Base-by-base conservation (phyloP, 208 protist species). In the Lotmaria passim region DNA sequence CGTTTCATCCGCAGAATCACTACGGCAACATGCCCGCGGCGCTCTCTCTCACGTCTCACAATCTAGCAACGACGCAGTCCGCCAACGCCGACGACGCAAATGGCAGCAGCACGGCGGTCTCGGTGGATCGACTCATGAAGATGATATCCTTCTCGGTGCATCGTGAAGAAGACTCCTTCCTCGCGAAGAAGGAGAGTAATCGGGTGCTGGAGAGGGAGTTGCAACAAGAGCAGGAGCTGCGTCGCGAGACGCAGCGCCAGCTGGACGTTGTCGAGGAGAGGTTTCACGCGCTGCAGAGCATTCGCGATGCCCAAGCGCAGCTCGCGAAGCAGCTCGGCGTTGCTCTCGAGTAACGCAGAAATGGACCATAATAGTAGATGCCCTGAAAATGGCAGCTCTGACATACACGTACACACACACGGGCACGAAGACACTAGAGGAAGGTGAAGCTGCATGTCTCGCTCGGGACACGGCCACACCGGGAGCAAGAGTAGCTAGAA, bases 111-210 rank as follows among this genome's bases (percentile, higher is more conserved):
- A 61, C 47, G 28, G 44, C 61, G 19, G 59, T 78, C 36, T 55
- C 79, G 1, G 59, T 71, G 11, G 76, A 82, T 31, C 73, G 63
- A 38, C 70, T 94, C 12, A 81, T 90, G 78, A 79, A 71, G 23
- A 83, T 87, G 65, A 88, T 92, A 31, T 61, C 78, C 3, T 85
- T 68, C 60, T 60, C 65, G 15, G 80, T 94, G 7, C 78, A 86
- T 39, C 56, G 75, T 24, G 85, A 92, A 50, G 61, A 71, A 33
- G 86, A 94, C 65, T 33, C 76, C 26, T 85, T 86, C 65, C 39
- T 77, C 7, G 69, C 82, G 10, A 79, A 85, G 66, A 81, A 87
- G 55, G 84, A 92, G 69, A 89, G 80, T 64, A 90, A 92, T 58
- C 73, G 81, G 11, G 79, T 86, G 17, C 73, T 94, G 44, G 86